Evolutionary conservation across 2,329 filamentous ascomycete genomes (phyloP).

Genomic region (Penicillium verrucosum): DNA sequence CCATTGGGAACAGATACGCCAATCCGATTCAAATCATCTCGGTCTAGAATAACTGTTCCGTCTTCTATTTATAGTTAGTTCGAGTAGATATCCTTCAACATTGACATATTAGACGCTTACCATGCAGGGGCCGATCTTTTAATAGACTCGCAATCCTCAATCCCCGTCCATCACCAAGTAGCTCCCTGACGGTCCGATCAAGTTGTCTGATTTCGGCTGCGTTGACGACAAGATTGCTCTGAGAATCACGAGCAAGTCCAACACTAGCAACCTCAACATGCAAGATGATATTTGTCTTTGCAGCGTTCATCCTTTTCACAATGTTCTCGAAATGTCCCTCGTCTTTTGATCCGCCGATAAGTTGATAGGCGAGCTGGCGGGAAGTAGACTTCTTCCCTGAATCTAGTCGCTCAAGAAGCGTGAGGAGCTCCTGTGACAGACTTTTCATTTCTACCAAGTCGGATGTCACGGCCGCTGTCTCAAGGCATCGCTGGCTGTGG

Average conservation of each 20-base stretch:
- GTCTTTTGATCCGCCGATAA: background rate
- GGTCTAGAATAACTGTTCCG: background rate
- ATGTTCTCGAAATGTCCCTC: background rate
- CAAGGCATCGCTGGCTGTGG: rapidly evolving
- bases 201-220: background rate
- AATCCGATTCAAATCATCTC: background rate
- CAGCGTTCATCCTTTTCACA: background rate
- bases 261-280: background rate
- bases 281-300: background rate
- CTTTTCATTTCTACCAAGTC: background rate
- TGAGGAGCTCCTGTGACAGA: background rate
- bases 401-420: background rate
- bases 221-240: background rate
- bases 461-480: background rate
- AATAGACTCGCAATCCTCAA: background rate
- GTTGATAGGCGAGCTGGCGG: background rate
- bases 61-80: background rate
- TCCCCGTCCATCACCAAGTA: background rate
- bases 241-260: background rate
- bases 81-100: rapidly evolving
- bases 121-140: background rate
- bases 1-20: background rate
- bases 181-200: background rate
- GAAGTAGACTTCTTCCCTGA: background rate
- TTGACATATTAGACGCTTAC: background rate